Conservation (phyloP, 2,329 filamentous ascomycete genomes). For the Clonostachys rosea region DNA sequence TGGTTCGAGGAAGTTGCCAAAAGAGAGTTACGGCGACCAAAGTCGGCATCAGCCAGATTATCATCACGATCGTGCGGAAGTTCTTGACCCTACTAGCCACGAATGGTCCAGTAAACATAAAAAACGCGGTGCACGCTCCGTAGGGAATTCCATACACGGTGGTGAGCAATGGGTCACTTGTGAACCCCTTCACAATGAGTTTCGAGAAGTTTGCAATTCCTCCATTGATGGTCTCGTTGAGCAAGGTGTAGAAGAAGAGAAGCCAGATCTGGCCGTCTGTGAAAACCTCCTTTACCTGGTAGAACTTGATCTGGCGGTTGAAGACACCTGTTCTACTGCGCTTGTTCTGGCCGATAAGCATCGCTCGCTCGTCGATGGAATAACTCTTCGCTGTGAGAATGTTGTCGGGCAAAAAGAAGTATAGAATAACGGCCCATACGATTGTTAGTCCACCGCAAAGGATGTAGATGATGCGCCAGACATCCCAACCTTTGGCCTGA, state of each 20-base stretch:
- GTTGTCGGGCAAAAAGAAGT: constrained; percentile 33
- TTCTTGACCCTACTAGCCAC: constrained; percentile 3
- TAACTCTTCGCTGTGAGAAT: constrained; percentile 4
- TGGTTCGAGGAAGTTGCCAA: constrained; percentile 3
- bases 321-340: constrained; percentile 30
- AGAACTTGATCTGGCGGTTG: constrained; percentile 27
- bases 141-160: constrained; percentile 32
- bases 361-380: constrained; percentile 3
- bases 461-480: constrained; percentile 48
- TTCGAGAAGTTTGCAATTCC: constrained; percentile 14
- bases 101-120: constrained; percentile 5
- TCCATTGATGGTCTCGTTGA: constrained; percentile 12
- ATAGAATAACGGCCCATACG: constrained; percentile 34
- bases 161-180: constrained; percentile 19
- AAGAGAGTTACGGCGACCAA: constrained; percentile 2
- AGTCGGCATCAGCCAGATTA: constrained; percentile 4
- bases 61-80: constrained; percentile 8
- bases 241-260: constrained; percentile 22
- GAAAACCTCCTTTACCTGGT: constrained; percentile 30
- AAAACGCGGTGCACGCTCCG: constrained; percentile 4
- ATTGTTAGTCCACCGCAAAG: constrained; percentile 39
- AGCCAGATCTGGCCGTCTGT: constrained; percentile 30
- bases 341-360: constrained; percentile 57
- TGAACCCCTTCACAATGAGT: constrained; percentile 25
- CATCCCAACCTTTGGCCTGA: constrained; percentile 29